Evolutionary conservation across 2,329 filamentous ascomycete species (phyloP).

Genomic region (Apiospora koreana): DNA sequence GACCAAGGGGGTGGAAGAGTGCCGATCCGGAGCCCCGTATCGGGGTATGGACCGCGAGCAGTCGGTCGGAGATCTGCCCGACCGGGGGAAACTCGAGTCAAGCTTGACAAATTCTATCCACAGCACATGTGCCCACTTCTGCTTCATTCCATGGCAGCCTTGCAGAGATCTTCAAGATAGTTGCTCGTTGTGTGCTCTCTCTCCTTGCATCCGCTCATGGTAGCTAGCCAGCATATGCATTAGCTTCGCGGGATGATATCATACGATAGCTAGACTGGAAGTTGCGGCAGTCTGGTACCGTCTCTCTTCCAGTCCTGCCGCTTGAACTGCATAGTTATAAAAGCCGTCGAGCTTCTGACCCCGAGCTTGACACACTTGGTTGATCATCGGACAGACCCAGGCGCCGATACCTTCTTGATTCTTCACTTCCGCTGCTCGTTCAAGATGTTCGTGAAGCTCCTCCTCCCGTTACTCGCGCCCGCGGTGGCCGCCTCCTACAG

Average conservation of each 20-base stretch:
- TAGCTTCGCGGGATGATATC: not conserved
- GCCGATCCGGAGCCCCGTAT: conserved; percentile 3
- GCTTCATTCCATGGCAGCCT: not conserved
- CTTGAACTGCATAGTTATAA: not conserved
- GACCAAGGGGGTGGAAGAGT: not conserved
- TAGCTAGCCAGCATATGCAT: not conserved
- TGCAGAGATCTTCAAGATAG: not conserved
- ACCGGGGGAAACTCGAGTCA: not conserved
- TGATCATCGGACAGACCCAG: not conserved
- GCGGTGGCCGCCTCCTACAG: not conserved
- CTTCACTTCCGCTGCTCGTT: not conserved
- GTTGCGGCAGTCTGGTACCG: not conserved
- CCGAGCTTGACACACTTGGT: not conserved
- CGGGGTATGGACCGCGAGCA: not conserved
- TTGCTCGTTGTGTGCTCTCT: not conserved
- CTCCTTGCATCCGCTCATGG: not conserved
- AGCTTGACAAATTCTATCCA: not conserved
- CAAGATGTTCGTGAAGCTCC: not conserved
- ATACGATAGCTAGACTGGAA: not conserved
- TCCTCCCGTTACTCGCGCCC: not conserved
- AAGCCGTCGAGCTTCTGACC: not conserved
- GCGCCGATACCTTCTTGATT: not conserved
- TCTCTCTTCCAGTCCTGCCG: not conserved
- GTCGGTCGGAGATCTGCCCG: not conserved
- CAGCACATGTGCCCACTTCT: not conserved